A percentile compares a stretch with the other conserved stretches of the same genome.
Conservation (phyloP, 768 basidiomycete genomes). For the Neoboletus subvelutipes region DNA sequence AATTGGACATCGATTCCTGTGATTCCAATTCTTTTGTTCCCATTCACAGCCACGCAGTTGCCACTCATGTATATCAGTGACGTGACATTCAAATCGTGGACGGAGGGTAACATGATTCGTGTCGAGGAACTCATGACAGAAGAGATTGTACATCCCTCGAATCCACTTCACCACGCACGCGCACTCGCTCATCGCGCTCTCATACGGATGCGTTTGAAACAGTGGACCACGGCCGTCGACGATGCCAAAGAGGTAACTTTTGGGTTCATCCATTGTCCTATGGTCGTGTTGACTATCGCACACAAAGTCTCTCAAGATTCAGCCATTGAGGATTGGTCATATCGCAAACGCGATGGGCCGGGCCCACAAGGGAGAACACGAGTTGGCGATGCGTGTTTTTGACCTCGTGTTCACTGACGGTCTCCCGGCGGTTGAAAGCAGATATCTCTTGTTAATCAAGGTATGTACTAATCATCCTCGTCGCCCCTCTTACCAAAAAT, state of each 20-base stretch:
- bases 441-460: slow-evolving; percentile 10
- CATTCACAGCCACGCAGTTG: neutral
- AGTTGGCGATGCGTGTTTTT: neutral
- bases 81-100: neutral
- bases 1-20: neutral
- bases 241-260: slow-evolving; percentile 5
- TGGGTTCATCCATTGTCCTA: neutral
- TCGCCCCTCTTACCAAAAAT: neutral
- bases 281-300: neutral
- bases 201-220: neutral
- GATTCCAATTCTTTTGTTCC: neutral
- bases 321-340: neutral
- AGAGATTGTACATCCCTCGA: neutral
- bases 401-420: slow-evolving; percentile 3
- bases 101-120: neutral
- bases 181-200: slow-evolving; percentile 3
- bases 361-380: neutral
- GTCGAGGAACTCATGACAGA: neutral
- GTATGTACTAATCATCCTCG: neutral
- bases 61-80: neutral
- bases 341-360: neutral
- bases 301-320: neutral
- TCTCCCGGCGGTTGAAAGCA: neutral
- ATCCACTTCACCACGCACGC: neutral
- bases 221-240: neutral